Conservation (phyloP, 169 alveolate genomes). For the Perkinsus chesapeaki region DNA sequence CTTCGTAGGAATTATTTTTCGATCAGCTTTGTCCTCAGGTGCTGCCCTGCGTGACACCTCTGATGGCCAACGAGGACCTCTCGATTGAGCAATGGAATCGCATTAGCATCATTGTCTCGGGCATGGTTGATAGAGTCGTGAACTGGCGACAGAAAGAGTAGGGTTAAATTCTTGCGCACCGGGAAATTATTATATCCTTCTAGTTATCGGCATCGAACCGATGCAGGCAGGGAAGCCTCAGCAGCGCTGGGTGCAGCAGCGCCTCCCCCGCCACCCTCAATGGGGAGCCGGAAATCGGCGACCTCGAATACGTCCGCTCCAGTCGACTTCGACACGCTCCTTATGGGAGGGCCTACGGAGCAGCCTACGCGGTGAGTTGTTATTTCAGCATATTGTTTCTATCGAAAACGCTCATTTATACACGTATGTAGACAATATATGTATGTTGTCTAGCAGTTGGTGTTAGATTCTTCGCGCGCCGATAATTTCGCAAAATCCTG, state of each 20-base stretch:
- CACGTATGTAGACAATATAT: too few relatives aligned
- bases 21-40: too few relatives aligned
- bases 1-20: too few relatives aligned
- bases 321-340: neutral
- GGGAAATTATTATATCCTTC: too few relatives aligned
- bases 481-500: too few relatives aligned
- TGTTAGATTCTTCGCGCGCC: too few relatives aligned
- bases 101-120: neutral
- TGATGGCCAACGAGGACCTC: neutral
- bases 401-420: too few relatives aligned
- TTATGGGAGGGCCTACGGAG: neutral
- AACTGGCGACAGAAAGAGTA: neutral
- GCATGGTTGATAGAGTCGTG: neutral
- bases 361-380: neutral
- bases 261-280: neutral
- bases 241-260: neutral
- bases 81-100: neutral
- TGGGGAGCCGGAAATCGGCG: neutral
- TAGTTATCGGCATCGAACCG: neutral
- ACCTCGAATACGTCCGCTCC: neutral
- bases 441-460: too few relatives aligned
- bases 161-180: neutral
- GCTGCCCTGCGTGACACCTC: neutral
- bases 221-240: neutral
- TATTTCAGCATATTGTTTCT: neutral